Conservation (phyloP, 441 rosid species). For the Aquilaria agallochum region DNA sequence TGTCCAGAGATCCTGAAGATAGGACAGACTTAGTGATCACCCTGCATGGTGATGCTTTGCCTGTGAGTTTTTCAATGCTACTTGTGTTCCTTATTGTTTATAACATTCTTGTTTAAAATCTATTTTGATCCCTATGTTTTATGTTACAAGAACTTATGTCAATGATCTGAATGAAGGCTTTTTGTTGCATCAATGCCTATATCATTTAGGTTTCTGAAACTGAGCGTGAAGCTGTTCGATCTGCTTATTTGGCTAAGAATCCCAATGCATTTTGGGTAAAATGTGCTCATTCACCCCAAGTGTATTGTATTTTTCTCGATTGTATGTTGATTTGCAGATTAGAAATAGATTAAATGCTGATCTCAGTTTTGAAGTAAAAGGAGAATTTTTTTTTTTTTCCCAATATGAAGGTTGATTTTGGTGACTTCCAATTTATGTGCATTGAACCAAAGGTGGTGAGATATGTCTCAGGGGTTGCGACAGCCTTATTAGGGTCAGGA, state of each 20-base stretch:
- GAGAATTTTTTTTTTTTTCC: conserved; percentile 14
- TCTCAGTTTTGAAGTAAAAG: conserved; percentile 4
- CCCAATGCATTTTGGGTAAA: conserved; percentile 93
- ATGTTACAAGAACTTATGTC: neutral
- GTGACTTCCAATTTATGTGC: conserved; percentile 79
- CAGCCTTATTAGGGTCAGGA: conserved; percentile 90
- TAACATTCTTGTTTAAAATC: conserved; percentile 2
- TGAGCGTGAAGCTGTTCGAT: conserved; percentile 51
- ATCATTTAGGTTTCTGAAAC: conserved; percentile 54
- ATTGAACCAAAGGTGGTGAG: conserved; percentile 75
- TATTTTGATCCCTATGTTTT: conserved; percentile 1
- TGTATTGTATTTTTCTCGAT: neutral
- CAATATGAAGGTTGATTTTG: conserved; percentile 76
- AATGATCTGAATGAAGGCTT: no score
- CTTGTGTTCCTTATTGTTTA: neutral
- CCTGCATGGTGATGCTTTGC: conserved; percentile 75
- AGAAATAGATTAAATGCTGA: neutral
- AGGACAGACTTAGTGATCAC: conserved; percentile 80
- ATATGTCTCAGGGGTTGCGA: conserved; percentile 84
- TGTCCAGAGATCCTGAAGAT: conserved; percentile 82
- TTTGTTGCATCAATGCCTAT: neutral
- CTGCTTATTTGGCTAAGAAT: conserved; percentile 81
- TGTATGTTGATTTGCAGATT: neutral
- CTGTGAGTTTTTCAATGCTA: conserved; percentile 40
- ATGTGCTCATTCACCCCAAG: conserved; percentile 10